phyloP scores from a whole-genome alignment of 306 rosid species.

The Amphicarpaea edgeworthii region DNA sequence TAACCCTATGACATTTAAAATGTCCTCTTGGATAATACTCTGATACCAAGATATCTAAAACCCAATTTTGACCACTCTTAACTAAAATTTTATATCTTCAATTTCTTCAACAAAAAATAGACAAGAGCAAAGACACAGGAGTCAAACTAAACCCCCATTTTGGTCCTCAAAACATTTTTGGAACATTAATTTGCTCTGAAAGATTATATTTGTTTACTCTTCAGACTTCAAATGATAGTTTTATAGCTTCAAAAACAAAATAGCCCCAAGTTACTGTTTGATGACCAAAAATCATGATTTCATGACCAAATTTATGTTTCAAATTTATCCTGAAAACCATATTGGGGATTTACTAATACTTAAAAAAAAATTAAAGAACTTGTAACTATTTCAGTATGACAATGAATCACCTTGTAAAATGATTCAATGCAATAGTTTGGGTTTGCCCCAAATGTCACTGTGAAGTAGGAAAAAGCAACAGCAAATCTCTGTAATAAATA shows the following conservation, averaged over 20 bases:
- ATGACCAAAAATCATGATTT: not conserved
- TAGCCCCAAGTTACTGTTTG: constrained; percentile 1
- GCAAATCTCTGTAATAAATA: constrained; percentile 79
- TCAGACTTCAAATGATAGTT: not conserved
- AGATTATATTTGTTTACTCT: constrained; percentile 9
- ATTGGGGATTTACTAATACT: constrained; percentile 1
- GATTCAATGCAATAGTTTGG: constrained; percentile 89
- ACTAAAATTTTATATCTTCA: constrained; percentile 22
- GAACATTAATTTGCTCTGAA: constrained; percentile 22
- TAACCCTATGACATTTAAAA: constrained; percentile 37
- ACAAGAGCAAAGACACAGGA: constrained; percentile 16
- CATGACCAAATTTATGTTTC: constrained; percentile 10
- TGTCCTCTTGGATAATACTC: constrained; percentile 28
- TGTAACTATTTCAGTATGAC: constrained; percentile 9
- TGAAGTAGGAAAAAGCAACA: constrained; percentile 82
- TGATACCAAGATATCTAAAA: constrained; percentile 23
- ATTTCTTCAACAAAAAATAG: constrained; percentile 15
- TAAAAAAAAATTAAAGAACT: constrained; percentile 1
- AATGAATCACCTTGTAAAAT: constrained; percentile 84
- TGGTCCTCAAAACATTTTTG: constrained; percentile 10
- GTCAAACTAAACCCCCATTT: constrained; percentile 11
- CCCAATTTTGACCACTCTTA: constrained; percentile 29
- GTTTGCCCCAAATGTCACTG: constrained; percentile 90
- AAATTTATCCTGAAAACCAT: not conserved
- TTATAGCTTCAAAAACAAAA: constrained; percentile 15